Percentiles rank a stretch among this genome's conserved stretches.
Conservation (phyloP, 805 yeast species). For the Yarrowia yakushimensis region DNA sequence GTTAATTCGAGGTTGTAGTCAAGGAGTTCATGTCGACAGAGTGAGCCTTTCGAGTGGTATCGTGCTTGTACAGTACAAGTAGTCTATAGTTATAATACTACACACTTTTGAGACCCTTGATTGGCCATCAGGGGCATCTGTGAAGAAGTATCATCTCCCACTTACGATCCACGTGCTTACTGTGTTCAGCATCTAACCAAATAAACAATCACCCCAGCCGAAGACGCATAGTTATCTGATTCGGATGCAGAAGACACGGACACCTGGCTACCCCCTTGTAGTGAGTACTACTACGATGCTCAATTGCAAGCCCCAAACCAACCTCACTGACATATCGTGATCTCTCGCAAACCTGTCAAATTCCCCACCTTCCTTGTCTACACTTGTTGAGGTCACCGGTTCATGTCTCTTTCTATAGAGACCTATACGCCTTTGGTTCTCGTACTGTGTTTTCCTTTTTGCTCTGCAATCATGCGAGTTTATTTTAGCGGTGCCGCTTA, state of each 20-base stretch:
- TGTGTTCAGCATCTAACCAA: neutral
- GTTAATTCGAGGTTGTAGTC: too few species aligned
- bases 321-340: neutral
- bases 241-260: neutral
- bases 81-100: too few species aligned
- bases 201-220: neutral
- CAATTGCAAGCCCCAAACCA: too few species aligned
- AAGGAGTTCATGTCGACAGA: too few species aligned
- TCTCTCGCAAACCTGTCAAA: too few species aligned
- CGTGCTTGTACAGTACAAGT: too few species aligned
- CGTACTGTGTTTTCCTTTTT: neutral
- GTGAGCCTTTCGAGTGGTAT: too few species aligned
- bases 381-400: neutral
- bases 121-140: too few species aligned
- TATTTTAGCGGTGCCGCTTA: neutral
- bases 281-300: too few species aligned
- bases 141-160: neutral
- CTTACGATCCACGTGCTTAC: neutral
- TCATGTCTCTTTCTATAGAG: neutral
- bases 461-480: neutral
- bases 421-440: neutral
- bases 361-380: neutral
- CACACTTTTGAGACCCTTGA: too few species aligned
- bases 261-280: too few species aligned
- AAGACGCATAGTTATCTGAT: conserved; percentile 14